Conservation (phyloP, 495 filamentous ascomycete species). For the Daldinia vernicosa region DNA sequence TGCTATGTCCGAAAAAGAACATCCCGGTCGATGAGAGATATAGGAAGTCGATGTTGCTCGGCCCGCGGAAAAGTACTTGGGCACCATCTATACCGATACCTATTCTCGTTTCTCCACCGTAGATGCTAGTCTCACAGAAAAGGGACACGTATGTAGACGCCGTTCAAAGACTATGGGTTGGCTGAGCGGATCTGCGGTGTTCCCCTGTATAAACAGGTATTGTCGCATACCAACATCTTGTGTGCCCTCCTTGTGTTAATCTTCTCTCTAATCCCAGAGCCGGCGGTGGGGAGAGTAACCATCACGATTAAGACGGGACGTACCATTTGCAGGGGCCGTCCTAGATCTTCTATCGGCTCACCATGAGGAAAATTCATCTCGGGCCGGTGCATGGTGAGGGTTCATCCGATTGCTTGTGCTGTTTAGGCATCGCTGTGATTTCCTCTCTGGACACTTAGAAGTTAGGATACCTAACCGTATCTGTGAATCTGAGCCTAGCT, state of each 20-base stretch:
- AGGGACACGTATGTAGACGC: neutral
- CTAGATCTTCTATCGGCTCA: slow-evolving; percentile 20
- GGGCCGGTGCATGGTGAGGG: slow-evolving; percentile 26
- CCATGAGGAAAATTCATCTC: slow-evolving; percentile 16
- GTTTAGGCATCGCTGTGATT: neutral
- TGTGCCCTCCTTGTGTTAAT: slow-evolving; percentile 24
- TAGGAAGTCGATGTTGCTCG: neutral
- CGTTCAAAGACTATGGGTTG: neutral
- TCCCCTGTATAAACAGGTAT: slow-evolving; percentile 1
- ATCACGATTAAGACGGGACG: slow-evolving; percentile 5
- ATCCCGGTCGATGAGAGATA: neutral
- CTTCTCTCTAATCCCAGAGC: slow-evolving; percentile 11
- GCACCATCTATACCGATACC: neutral
- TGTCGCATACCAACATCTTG: slow-evolving; percentile 11
- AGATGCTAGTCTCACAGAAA: neutral
- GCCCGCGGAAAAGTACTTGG: neutral
- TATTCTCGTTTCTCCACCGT: neutral
- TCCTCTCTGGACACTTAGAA: neutral
- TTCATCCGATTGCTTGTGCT: slow-evolving; percentile 21
- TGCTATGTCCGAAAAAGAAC: neutral
- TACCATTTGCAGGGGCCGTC: neutral
- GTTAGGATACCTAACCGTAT: neutral
- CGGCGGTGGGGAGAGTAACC: slow-evolving; percentile 12
- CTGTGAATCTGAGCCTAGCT: neutral
- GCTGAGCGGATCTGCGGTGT: slow-evolving; percentile 7